A percentile compares a stretch with the other conserved stretches of the same genome.
Conservation (phyloP, 202 grass and related monocot species). For the Zizania palustris region DNA sequence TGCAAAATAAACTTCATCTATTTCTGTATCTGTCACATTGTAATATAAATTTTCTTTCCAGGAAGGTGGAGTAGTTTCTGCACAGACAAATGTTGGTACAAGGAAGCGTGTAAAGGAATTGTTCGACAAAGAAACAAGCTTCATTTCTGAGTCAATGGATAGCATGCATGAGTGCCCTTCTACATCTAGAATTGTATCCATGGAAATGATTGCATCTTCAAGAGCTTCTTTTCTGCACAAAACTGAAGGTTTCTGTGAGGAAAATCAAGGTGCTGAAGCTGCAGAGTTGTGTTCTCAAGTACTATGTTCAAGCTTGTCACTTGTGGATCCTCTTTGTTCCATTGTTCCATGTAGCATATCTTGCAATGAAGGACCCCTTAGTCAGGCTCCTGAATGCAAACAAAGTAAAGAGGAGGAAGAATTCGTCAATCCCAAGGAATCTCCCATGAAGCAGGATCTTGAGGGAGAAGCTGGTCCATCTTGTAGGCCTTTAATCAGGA, state of each 20-base stretch:
- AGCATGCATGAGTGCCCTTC: conserved; percentile 40
- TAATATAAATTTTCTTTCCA: conserved; percentile 52
- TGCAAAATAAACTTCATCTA: conserved; percentile 27
- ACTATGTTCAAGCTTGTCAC: conserved; percentile 57
- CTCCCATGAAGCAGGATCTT: conserved; percentile 38
- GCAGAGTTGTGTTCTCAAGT: conserved; percentile 36
- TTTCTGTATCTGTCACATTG: conserved; percentile 23
- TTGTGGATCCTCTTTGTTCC: conserved; percentile 73
- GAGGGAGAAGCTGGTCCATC: conserved; percentile 45
- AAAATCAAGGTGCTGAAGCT: conserved; percentile 42
- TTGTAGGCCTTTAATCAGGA: conserved; percentile 39
- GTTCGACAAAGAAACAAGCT: conserved; percentile 73
- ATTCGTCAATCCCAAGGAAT: conserved; percentile 19
- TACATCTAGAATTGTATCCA: conserved; percentile 44
- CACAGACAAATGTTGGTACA: conserved; percentile 38
- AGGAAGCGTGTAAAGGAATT: conserved; percentile 59
- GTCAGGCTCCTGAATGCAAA: conserved; percentile 37
- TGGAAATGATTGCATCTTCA: conserved; percentile 71
- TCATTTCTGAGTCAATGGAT: conserved; percentile 85
- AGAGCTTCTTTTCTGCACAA: conserved; percentile 50
- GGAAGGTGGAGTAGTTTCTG: conserved; percentile 41
- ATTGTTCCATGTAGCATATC: conserved; percentile 86
- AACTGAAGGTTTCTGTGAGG: conserved; percentile 33
- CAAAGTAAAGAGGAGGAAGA: conserved; percentile 37
- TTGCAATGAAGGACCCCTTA: conserved; percentile 46